Percentiles rank a stretch among this genome's conserved stretches.
These are phyloP conservation scores for Backusella tuberculispora DNA, from an alignment of 192 early-diverging fungal genomes.

Conservation along the genomic window DNA sequence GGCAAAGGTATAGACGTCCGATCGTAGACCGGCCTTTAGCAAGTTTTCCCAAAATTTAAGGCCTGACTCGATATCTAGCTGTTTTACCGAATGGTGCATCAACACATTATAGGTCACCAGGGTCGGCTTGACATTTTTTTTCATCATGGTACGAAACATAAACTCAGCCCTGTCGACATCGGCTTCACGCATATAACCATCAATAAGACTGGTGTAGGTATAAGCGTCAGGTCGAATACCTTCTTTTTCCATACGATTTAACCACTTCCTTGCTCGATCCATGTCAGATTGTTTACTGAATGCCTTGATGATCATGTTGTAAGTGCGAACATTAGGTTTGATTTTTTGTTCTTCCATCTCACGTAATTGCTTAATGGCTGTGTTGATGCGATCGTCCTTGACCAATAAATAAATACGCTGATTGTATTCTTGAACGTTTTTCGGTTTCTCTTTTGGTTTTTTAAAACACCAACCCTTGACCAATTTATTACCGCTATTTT, in stretches of 20 bases:
- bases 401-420: neutral
- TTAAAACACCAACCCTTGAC: neutral
- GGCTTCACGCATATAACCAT: constrained; percentile 39
- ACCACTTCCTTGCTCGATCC: constrained; percentile 33
- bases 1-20: constrained; percentile 45
- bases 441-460: constrained; percentile 1
- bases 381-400: constrained; percentile 19
- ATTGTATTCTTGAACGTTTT: constrained; percentile 24
- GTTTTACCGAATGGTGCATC: constrained; percentile 39
- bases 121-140: constrained; percentile 35
- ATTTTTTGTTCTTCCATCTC: constrained; percentile 21
- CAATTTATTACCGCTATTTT: neutral
- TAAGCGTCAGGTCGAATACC: constrained; percentile 29
- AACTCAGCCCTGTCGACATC: constrained; percentile 38
- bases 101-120: constrained; percentile 47
- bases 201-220: constrained; percentile 42
- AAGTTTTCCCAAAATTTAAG: constrained; percentile 40
- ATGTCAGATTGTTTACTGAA: constrained; percentile 32
- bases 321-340: constrained; percentile 27
- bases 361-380: constrained; percentile 30
- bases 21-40: constrained; percentile 32
- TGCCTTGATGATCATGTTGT: constrained; percentile 37
- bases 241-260: constrained; percentile 31
- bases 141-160: constrained; percentile 43
- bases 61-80: constrained; percentile 43